phyloP scores from a whole-genome alignment of 2,329 filamentous ascomycete species.

The Phialocephala subalpina region DNA sequence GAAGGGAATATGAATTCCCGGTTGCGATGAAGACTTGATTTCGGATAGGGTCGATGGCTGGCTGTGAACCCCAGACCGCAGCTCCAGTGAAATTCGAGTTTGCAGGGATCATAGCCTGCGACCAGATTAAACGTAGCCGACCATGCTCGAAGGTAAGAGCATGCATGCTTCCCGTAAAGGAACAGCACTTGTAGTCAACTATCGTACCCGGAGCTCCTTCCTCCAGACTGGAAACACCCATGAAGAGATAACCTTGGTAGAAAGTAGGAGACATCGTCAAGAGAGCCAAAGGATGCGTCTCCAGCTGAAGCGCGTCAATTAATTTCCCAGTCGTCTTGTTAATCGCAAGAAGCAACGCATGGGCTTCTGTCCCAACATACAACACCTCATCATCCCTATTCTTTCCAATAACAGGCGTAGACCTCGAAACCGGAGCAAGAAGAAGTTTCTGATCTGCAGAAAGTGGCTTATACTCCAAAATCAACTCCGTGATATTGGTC shows the following conservation, averaged over 20 bases:
- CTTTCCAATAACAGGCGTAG: not conserved
- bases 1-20: not conserved
- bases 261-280: not conserved
- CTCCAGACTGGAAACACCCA: too few relatives aligned
- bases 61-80: too few relatives aligned
- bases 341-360: not conserved
- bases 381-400: not conserved
- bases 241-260: not conserved
- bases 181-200: too few relatives aligned
- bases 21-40: constrained; percentile 2
- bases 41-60: not conserved
- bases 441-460: not conserved
- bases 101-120: too few relatives aligned
- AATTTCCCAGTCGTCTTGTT: not conserved
- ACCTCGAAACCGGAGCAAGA: not conserved
- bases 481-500: constrained; percentile 42
- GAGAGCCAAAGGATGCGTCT: not conserved
- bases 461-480: constrained; percentile 16
- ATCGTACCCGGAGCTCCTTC: too few relatives aligned
- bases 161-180: too few relatives aligned
- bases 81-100: too few relatives aligned
- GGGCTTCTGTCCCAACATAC: not conserved
- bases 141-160: too few relatives aligned
- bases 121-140: too few relatives aligned
- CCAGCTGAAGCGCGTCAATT: not conserved